phyloP scores from a whole-genome alignment of 305 asterid species.

The Fraxinus ornus region DNA sequence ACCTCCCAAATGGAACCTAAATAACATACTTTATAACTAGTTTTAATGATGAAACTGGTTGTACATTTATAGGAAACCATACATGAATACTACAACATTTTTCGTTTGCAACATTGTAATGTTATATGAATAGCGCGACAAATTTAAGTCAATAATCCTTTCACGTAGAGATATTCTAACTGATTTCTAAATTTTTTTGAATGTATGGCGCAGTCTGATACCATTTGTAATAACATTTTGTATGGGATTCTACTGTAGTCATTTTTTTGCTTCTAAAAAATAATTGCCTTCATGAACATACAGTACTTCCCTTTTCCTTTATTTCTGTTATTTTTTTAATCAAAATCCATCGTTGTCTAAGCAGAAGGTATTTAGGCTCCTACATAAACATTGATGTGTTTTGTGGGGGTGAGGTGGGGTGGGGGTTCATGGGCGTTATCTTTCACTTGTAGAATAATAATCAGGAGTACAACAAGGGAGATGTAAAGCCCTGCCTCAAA shows the following conservation, averaged over 20 bases:
- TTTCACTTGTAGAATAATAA: background rate
- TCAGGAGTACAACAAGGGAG: background rate
- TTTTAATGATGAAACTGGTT: background rate
- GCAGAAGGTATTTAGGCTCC: background rate
- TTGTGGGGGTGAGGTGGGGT: background rate
- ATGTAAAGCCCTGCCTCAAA: background rate
- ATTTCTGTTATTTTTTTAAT: background rate
- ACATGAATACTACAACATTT: background rate
- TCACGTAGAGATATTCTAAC: background rate
- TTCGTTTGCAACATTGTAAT: background rate
- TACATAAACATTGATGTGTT: background rate
- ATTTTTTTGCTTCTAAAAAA: background rate
- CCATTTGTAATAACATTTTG: background rate
- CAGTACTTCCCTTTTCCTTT: background rate
- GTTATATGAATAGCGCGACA: conserved; percentile 4
- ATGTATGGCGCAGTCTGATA: background rate
- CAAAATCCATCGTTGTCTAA: background rate
- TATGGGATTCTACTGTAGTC: background rate
- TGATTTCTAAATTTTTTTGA: background rate
- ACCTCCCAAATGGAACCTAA: conserved; percentile 8
- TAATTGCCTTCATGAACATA: background rate
- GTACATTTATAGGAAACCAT: background rate
- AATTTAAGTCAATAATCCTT: background rate
- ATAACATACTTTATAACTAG: background rate
- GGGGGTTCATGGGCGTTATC: background rate